These are phyloP conservation scores for Lagerstroemia speciosa DNA, from an alignment of 345 rosid genomes.

Conservation along the genomic window DNA sequence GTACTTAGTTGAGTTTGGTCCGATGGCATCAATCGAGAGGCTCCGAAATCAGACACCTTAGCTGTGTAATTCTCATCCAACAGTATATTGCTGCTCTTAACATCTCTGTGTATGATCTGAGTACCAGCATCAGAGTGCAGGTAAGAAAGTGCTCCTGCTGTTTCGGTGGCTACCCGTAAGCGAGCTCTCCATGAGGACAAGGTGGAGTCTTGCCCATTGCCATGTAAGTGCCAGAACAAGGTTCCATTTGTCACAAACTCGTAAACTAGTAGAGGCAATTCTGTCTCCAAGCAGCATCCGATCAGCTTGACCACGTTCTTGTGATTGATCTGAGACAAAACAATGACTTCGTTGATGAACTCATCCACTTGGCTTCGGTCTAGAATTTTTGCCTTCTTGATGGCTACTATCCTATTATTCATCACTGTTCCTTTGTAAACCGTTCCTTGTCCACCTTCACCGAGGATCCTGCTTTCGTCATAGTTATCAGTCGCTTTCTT, in stretches of 20 bases:
- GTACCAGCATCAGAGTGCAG: neutral
- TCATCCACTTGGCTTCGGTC: conserved; percentile 27
- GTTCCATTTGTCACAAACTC: conserved; percentile 30
- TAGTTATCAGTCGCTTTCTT: conserved; percentile 28
- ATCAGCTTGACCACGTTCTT: conserved; percentile 32
- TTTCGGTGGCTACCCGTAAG: neutral
- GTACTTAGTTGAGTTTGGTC: conserved; percentile 1
- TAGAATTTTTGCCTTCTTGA: conserved; percentile 30
- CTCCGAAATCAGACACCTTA: conserved; percentile 9
- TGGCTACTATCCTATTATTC: conserved; percentile 19
- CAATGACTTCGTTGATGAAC: conserved; percentile 34
- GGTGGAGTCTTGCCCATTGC: neutral
- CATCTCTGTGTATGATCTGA: conserved; percentile 2
- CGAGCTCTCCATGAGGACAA: conserved; percentile 1
- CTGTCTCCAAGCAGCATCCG: conserved; percentile 37
- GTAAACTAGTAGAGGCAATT: conserved; percentile 30
- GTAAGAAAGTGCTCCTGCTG: conserved; percentile 3
- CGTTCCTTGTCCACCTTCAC: conserved; percentile 29
- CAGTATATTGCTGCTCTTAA: conserved; percentile 5
- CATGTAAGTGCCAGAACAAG: conserved; percentile 21
- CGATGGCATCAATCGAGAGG: conserved; percentile 4
- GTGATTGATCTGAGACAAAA: conserved; percentile 37
- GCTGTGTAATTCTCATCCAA: conserved; percentile 7
- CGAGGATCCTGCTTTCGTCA: conserved; percentile 19
- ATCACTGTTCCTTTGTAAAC: conserved; percentile 32